Base-by-base conservation (phyloP, 1,284 basidiomycete genomes). In the Microbotryum scabiosae region DNA sequence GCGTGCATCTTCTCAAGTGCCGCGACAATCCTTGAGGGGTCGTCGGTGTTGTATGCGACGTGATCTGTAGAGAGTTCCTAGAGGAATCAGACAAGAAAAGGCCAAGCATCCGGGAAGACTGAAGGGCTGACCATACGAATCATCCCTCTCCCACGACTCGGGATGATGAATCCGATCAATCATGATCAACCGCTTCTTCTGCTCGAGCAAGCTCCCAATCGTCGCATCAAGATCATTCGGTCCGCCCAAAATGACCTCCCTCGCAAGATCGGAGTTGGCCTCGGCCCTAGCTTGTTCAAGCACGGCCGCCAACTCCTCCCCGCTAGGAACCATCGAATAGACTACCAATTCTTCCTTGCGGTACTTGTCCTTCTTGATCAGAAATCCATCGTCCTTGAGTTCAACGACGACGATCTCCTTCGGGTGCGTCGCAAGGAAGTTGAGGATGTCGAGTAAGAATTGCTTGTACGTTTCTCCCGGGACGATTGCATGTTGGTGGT, bases 401-500 rank as follows among this genome's bases (percentile, higher is more conserved):
- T 64, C 59, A 44, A 57, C 50, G 43, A 64, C 45, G 46, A 64
- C 62, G 46, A 61, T 61, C 26, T 64, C 62, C 20, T 30, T 36
- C 2, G 58, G 50, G 23, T 57, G 49, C 12, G 49, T 44, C 14
- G 48, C 49, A n/a, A 64, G 50, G 51, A 64, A 64, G 49, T 55
- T 30, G 44, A 64, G 43, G 21, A 64, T 54, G 48, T 56, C 30
- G 28, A 41, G 36, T 12, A 64, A 51, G 46, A 64, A 61, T 9
- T 21, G 25, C 18, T 53, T 14, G 51, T 64, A 64, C 16, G 43
- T 4, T 23, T 26, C 18, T 50, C 60, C 60, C 8, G 62, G 62
- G 4, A 64, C 62, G 21, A 64, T 52, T 5, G 62, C 58, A 44
- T 64, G 62, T 44, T 57, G 56, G 56, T 64, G 62, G 21, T 58